Conservation (phyloP, 202 grass and related monocot genomes). For the Thinopyrum obtusiflorum region DNA sequence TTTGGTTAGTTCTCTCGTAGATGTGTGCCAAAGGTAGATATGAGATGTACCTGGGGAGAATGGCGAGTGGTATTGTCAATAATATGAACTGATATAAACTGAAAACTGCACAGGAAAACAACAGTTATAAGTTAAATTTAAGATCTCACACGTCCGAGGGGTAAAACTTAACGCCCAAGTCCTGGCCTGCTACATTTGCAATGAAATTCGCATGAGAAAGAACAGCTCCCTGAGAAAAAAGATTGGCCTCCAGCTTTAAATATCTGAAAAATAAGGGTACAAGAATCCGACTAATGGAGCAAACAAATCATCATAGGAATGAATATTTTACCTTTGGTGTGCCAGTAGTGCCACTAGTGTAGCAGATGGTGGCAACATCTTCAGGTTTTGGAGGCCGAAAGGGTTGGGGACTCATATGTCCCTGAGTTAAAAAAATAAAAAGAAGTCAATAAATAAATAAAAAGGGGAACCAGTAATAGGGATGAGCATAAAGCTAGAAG, state of each 20-base stretch:
- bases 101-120: constrained; percentile 16
- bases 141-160: constrained; percentile 84
- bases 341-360: constrained; percentile 96
- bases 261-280: constrained; percentile 24
- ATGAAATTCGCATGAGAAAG: constrained; percentile 87
- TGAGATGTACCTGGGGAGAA: constrained; percentile 68
- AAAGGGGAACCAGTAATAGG: background rate
- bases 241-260: constrained; percentile 15
- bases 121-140: constrained; percentile 9
- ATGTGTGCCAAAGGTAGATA: constrained; percentile 97
- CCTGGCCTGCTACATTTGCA: constrained; percentile 83
- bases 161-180: constrained; percentile 52
- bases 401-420: constrained; percentile 50
- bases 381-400: constrained; percentile 83
- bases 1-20: constrained; percentile 81
- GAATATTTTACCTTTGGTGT: constrained; percentile 74
- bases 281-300: constrained; percentile 1
- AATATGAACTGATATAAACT: constrained; percentile 20
- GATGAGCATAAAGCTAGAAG: background rate
- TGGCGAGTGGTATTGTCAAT: constrained; percentile 16
- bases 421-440: constrained; percentile 46
- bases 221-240: constrained; percentile 78
- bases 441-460: background rate
- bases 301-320: constrained; percentile 26
- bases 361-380: constrained; percentile 91